Evolutionary conservation across 1,284 basidiomycete genomes (phyloP).

Genomic region (Stygiomarasmius scandens): DNA sequence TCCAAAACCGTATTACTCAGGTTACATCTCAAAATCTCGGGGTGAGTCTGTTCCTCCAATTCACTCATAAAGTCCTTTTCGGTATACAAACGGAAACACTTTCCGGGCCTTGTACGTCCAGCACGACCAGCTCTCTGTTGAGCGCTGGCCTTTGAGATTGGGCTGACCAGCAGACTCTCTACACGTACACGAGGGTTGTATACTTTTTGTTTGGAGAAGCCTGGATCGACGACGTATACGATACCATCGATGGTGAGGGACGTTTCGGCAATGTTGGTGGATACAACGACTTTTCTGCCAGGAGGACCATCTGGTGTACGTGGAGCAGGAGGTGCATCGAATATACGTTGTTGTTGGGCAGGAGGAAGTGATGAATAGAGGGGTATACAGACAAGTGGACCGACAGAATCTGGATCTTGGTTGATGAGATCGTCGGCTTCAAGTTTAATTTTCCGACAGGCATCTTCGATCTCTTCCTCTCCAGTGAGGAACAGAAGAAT

Average conservation of each 20-base stretch:
- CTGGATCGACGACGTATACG: constrained; percentile 98
- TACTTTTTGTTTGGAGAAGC: constrained; percentile 96
- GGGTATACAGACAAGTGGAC: constrained; percentile 87
- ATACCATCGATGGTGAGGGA: constrained; percentile 98
- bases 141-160: constrained; percentile 96
- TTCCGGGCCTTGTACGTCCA: constrained; percentile 93
- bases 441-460: constrained; percentile 90
- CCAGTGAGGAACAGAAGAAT: constrained; percentile 95
- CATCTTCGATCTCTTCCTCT: constrained; percentile 98
- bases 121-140: constrained; percentile 97
- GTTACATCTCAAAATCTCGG: constrained; percentile 93
- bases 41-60: constrained; percentile 95
- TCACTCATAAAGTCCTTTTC: constrained; percentile 97
- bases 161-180: constrained; percentile 90
- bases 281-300: constrained; percentile 92
- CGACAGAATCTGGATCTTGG: constrained; percentile 76
- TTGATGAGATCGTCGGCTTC: constrained; percentile 83
- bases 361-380: constrained; percentile 94
- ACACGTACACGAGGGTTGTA: constrained; percentile 97
- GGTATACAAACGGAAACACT: constrained; percentile 97
- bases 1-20: constrained; percentile 94
- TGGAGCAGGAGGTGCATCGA: constrained; percentile 80
- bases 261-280: constrained; percentile 98
- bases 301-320: constrained; percentile 71
- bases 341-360: constrained; percentile 93